Conservation (phyloP, 2,329 filamentous ascomycete genomes). For the Akanthomyces dipterigenus region DNA sequence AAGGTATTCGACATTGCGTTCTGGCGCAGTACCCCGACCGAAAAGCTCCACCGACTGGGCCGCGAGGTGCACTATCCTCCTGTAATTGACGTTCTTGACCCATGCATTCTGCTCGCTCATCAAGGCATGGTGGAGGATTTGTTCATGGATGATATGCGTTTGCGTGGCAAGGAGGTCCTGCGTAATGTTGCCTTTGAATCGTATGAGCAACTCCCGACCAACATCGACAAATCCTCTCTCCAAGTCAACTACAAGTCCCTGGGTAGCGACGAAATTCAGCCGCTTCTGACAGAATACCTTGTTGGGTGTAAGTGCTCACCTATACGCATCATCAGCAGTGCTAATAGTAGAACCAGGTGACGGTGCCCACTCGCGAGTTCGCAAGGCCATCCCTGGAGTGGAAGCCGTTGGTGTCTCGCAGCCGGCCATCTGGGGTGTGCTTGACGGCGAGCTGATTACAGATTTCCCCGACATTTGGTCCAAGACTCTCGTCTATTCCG, state of each 20-base stretch:
- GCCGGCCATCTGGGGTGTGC: slow-evolving; percentile 58
- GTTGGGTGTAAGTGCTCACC: slow-evolving; percentile 51
- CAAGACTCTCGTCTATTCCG: slow-evolving; percentile 63
- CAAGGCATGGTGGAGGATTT: slow-evolving; percentile 70
- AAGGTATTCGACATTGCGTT: slow-evolving; percentile 70
- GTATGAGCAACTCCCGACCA: slow-evolving; percentile 40
- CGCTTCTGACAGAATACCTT: slow-evolving; percentile 54
- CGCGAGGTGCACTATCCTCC: slow-evolving; percentile 65
- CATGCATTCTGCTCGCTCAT: slow-evolving; percentile 55
- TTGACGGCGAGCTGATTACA: slow-evolving; percentile 64
- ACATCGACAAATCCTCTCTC: slow-evolving; percentile 32
- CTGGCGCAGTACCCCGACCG: slow-evolving; percentile 51
- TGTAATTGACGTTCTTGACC: slow-evolving; percentile 49
- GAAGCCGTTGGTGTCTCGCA: slow-evolving; percentile 51
- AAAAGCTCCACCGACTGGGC: slow-evolving; percentile 52
- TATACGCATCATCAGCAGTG: neutral
- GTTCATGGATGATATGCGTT: slow-evolving; percentile 61
- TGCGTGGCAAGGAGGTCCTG: slow-evolving; percentile 55
- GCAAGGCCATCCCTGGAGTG: slow-evolving; percentile 52
- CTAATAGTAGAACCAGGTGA: slow-evolving; percentile 40
- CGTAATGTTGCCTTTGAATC: slow-evolving; percentile 59
- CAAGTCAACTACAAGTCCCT: slow-evolving; percentile 47
- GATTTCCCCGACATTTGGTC: slow-evolving; percentile 71
- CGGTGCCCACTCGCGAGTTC: slow-evolving; percentile 64
- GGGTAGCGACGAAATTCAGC: slow-evolving; percentile 43